A percentile compares a stretch with the other conserved stretches of the same genome.
Evolutionary conservation across 1,139 yeast species (phyloP).

Genomic region (Kodamaea sp.): DNA sequence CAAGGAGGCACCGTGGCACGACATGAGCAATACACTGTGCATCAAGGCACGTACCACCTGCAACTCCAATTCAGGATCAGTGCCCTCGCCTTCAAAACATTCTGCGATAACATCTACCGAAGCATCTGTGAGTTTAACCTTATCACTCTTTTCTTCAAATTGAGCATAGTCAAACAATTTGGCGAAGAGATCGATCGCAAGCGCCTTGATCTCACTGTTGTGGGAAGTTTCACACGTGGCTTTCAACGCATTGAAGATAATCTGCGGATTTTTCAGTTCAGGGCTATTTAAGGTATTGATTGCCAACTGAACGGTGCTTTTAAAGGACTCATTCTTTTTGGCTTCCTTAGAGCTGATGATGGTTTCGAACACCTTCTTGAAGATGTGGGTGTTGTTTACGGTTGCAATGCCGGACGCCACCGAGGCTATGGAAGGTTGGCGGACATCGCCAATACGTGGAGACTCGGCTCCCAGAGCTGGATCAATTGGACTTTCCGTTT

Average conservation of each 20-base stretch:
- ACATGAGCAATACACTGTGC: constrained; percentile 79
- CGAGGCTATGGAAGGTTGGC: constrained; percentile 24
- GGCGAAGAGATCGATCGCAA: constrained; percentile 48
- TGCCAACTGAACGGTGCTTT: constrained; percentile 35
- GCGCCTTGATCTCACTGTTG: constrained; percentile 35
- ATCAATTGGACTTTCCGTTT: too few species aligned
- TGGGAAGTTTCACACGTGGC: constrained; percentile 36
- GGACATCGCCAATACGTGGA: constrained; percentile 6
- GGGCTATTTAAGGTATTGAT: constrained; percentile 34
- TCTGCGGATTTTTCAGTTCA: constrained; percentile 33
- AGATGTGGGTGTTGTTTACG: constrained; percentile 41
- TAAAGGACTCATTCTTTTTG: constrained; percentile 40
- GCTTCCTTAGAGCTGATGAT: constrained; percentile 41
- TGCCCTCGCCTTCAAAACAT: constrained; percentile 88
- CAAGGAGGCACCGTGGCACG: constrained; percentile 88
- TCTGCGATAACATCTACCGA: constrained; percentile 84
- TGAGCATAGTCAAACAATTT: constrained; percentile 47
- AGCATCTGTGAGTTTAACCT: constrained; percentile 69
- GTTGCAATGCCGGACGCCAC: constrained; percentile 24
- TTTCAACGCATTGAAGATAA: constrained; percentile 43
- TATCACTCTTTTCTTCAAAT: constrained; percentile 39
- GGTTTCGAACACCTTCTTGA: constrained; percentile 39
- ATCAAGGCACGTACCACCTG: constrained; percentile 92
- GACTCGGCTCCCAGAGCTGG: constrained; percentile 1
- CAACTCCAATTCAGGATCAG: constrained; percentile 84